phyloP scores from a whole-genome alignment of 164 flowering plant genomes.

The Sedum album region DNA sequence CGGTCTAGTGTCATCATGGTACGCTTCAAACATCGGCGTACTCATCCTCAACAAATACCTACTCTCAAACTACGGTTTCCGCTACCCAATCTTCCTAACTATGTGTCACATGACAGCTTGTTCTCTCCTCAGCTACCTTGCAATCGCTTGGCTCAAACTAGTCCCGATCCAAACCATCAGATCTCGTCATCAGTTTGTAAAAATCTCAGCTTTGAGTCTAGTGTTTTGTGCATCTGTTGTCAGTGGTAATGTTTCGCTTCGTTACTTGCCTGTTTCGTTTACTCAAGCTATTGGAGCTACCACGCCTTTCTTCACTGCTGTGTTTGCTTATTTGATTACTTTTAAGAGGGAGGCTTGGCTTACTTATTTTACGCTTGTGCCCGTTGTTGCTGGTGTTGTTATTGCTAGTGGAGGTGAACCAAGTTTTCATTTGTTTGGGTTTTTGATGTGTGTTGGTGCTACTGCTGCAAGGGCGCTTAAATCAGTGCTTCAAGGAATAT shows the following conservation, averaged over 20 bases:
- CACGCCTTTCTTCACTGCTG: not conserved
- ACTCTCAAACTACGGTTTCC: not conserved
- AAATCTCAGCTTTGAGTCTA: not conserved
- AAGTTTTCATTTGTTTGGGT: not conserved
- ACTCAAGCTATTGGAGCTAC: not conserved
- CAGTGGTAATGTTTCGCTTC: not conserved
- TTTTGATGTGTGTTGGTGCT: not conserved
- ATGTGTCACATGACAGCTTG: not conserved
- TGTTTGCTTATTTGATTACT: not conserved
- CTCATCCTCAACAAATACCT: not conserved
- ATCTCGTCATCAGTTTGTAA: not conserved
- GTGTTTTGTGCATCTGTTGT: not conserved
- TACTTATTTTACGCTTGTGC: not conserved
- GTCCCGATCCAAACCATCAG: not conserved
- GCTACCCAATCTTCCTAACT: not conserved
- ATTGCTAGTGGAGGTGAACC: not conserved
- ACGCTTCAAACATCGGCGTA: not conserved
- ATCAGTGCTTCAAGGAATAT: not conserved
- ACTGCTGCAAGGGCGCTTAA: not conserved
- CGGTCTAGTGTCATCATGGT: not conserved
- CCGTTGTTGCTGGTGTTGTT: not conserved
- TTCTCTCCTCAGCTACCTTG: not conserved
- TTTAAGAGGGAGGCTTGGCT: not conserved
- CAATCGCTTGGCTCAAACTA: not conserved
- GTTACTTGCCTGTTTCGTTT: not conserved